Conservation (phyloP, 2,329 filamentous ascomycete species). For the Bipolaris victoriae region DNA sequence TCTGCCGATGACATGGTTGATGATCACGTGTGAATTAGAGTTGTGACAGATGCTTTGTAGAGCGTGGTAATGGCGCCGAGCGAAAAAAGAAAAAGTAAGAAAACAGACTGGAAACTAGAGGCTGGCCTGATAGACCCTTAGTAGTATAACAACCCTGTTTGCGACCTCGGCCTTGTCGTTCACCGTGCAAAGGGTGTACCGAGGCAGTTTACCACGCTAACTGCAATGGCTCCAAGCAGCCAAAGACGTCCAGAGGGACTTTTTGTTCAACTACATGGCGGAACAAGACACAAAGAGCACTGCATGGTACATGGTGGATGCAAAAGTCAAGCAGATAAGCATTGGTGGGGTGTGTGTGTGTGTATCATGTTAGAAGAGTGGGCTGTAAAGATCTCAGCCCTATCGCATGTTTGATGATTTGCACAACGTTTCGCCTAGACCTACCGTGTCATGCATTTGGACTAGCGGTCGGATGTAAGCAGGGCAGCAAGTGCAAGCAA, state of each 20-base stretch:
- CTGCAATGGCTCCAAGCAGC: constrained; percentile 2
- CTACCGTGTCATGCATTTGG: background rate
- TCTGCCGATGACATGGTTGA: constrained; percentile 30
- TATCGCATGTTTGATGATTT: background rate
- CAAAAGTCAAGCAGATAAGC: too few relatives aligned
- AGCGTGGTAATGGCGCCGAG: background rate
- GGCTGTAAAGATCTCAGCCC: background rate
- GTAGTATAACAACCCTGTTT: background rate
- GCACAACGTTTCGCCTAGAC: background rate
- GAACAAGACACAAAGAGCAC: too few relatives aligned
- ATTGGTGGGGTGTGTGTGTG: background rate
- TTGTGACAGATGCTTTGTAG: background rate
- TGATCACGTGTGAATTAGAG: background rate
- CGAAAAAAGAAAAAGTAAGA: background rate
- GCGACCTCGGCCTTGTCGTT: constrained; percentile 10
- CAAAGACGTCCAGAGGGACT: background rate
- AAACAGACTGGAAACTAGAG: too few relatives aligned
- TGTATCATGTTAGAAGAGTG: background rate
- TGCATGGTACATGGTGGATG: too few relatives aligned
- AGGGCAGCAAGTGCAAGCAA: background rate
- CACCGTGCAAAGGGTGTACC: constrained; percentile 10
- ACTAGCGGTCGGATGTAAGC: background rate
- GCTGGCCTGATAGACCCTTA: background rate
- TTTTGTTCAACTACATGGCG: background rate
- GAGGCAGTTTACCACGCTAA: constrained; percentile 13